These are phyloP conservation scores for Cryptococcus deneoformans DNA, from an alignment of 1,284 basidiomycete genomes.

Conservation along the genomic window DNA sequence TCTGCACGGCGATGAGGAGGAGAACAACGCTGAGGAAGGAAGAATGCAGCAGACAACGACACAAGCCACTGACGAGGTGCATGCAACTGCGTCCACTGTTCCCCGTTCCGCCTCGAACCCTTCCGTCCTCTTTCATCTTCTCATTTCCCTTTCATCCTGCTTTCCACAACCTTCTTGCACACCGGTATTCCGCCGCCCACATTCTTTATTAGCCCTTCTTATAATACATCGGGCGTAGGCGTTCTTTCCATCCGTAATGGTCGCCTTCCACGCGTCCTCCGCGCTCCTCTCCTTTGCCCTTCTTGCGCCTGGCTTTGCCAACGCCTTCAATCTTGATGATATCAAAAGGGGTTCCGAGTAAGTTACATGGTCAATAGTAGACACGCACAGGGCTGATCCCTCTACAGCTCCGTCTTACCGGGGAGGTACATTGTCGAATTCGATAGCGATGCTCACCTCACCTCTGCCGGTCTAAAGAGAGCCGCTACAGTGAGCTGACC, in stretches of 20 bases:
- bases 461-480: constrained; percentile 22
- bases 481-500: constrained; percentile 1
- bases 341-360: constrained; percentile 3
- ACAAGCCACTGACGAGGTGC: background rate
- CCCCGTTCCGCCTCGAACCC: background rate
- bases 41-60: background rate
- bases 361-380: background rate
- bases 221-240: background rate
- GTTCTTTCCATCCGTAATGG: background rate
- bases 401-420: constrained; percentile 10
- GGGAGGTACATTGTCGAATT: constrained; percentile 45
- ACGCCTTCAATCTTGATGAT: constrained; percentile 10
- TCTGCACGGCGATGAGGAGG: background rate
- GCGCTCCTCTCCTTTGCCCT: constrained; percentile 9
- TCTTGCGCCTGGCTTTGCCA: background rate
- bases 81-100: background rate
- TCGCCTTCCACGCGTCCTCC: background rate
- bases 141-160: background rate
- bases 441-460: constrained; percentile 28
- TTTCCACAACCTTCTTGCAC: background rate
- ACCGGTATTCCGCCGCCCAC: background rate
- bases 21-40: background rate
- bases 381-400: background rate
- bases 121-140: background rate
- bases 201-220: background rate